phyloP scores from a whole-genome alignment of 1,284 basidiomycete species.

The Leccinum pachyderme region DNA sequence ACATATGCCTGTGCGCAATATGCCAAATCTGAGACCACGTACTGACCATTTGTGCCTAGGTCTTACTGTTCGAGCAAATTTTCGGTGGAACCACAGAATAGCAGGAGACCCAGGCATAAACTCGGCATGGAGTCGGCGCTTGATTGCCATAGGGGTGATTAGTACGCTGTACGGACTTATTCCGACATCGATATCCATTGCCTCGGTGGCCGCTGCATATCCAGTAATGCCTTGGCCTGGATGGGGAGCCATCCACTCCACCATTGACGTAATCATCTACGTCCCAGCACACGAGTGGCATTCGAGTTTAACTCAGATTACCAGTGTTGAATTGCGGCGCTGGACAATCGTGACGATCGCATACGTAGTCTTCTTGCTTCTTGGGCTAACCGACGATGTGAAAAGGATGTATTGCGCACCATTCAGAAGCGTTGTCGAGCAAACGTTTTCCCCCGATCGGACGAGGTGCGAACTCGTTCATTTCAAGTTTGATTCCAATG shows the following conservation, averaged over 20 bases:
- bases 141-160: constrained; percentile 14
- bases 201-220: constrained; percentile 7
- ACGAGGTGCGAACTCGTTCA: constrained; percentile 3
- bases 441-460: background rate
- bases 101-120: background rate
- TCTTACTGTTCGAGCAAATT: constrained; percentile 10
- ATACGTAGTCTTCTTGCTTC: constrained; percentile 24
- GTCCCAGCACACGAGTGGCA: constrained; percentile 15
- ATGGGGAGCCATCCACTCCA: constrained; percentile 20
- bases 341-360: constrained; percentile 18
- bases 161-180: constrained; percentile 16
- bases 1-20: constrained; percentile 21
- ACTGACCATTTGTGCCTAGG: constrained; percentile 9
- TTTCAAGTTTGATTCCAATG: background rate
- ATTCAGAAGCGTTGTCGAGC: constrained; percentile 5
- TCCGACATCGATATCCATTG: constrained; percentile 16
- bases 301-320: background rate
- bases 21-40: background rate
- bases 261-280: constrained; percentile 7
- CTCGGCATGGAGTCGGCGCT: constrained; percentile 12
- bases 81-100: background rate
- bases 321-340: constrained; percentile 18
- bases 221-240: constrained; percentile 26
- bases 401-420: constrained; percentile 16
- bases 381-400: constrained; percentile 24